Conservation (phyloP, 2,329 filamentous ascomycete species). For the Talaromyces sp. region DNA sequence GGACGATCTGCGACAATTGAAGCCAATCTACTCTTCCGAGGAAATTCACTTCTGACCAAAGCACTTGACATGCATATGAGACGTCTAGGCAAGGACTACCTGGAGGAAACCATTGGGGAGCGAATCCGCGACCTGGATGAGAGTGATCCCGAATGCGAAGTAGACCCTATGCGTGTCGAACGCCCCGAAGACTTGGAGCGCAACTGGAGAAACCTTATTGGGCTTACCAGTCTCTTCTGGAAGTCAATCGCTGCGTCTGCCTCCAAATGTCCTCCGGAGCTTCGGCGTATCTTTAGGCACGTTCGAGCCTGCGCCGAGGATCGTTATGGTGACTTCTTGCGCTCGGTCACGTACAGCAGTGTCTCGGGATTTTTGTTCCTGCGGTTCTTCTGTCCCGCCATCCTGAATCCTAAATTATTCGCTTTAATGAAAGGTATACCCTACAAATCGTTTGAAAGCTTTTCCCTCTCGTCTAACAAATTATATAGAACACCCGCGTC, state of each 20-base stretch:
- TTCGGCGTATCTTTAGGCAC: constrained; percentile 82
- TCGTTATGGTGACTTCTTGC: constrained; percentile 85
- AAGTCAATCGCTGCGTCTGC: constrained; percentile 72
- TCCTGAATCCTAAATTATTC: constrained; percentile 90
- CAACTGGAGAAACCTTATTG: constrained; percentile 74
- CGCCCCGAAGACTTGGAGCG: constrained; percentile 66
- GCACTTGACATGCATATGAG: constrained; percentile 95
- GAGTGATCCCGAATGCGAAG: constrained; percentile 85
- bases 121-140: constrained; percentile 87
- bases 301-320: constrained; percentile 89
- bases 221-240: constrained; percentile 78
- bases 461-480: neutral
- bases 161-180: constrained; percentile 75
- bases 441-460: neutral
- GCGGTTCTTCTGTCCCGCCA: constrained; percentile 92
- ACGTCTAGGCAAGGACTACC: constrained; percentile 82
- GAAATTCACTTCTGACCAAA: constrained; percentile 90
- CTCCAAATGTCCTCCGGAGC: constrained; percentile 67
- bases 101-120: constrained; percentile 79
- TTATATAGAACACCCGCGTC: constrained; percentile 66
- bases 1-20: constrained; percentile 64
- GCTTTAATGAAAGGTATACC: constrained; percentile 64
- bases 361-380: constrained; percentile 93
- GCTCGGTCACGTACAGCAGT: constrained; percentile 85
- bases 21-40: constrained; percentile 89